These are phyloP conservation scores for Suillus brevipes DNA, from an alignment of 768 basidiomycete species.

Conservation along the genomic window DNA sequence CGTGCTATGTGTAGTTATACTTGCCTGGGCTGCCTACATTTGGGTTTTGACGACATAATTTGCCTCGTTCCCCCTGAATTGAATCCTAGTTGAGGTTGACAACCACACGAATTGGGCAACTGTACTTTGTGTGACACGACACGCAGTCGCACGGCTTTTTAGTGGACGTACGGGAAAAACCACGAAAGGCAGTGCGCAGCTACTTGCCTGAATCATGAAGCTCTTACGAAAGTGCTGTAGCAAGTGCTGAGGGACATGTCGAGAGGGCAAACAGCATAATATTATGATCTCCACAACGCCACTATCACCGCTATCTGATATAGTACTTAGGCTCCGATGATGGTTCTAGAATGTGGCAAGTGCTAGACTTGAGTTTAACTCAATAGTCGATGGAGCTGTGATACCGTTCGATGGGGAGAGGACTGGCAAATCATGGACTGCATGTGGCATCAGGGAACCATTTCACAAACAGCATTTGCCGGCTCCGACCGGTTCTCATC, in stretches of 20 bases:
- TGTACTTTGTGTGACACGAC: background rate
- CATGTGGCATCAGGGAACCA: background rate
- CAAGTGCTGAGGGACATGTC: background rate
- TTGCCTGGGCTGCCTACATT: background rate
- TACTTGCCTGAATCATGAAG: background rate
- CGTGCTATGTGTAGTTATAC: background rate
- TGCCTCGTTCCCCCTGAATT: background rate
- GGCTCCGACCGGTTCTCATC: conserved; percentile 6
- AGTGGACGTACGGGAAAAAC: background rate
- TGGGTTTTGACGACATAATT: background rate
- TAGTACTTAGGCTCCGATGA: background rate
- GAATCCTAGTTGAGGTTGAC: background rate
- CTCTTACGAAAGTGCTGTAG: background rate
- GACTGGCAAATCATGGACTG: background rate
- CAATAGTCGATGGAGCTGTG: background rate
- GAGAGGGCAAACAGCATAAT: background rate
- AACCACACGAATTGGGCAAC: background rate
- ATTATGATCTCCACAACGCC: conserved; percentile 22
- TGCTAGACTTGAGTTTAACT: conserved; percentile 3
- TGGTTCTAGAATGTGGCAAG: conserved; percentile 8
- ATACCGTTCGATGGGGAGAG: background rate
- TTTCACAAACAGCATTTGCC: background rate
- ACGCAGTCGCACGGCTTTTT: background rate
- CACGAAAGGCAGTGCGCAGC: background rate
- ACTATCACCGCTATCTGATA: conserved; percentile 20